Evolutionary conservation across 306 rosid species (phyloP).

Genomic region (Ziziphus jujuba): DNA sequence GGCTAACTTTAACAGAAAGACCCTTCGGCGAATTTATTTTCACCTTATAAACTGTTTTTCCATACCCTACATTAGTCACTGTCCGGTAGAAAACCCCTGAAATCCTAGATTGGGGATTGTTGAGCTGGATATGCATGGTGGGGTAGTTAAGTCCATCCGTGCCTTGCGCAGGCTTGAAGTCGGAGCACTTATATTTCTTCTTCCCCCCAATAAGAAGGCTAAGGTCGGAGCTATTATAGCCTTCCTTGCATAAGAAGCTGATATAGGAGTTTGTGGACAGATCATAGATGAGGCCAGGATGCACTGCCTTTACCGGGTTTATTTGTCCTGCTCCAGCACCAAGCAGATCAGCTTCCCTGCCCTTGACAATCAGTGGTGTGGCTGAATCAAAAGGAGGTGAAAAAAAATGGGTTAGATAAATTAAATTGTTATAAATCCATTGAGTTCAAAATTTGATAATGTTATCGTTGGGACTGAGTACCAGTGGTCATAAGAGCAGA

Average conservation of each 20-base stretch:
- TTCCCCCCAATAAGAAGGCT: slow-evolving; percentile 38
- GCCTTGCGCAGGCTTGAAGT: slow-evolving; percentile 37
- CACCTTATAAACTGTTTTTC: slow-evolving; percentile 52
- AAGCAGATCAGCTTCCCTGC: slow-evolving; percentile 29
- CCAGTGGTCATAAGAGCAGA: slow-evolving; percentile 95
- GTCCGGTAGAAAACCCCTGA: slow-evolving; percentile 57
- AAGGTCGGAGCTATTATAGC: slow-evolving; percentile 42
- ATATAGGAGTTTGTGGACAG: slow-evolving; percentile 39
- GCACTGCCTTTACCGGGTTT: slow-evolving; percentile 46
- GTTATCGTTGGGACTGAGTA: slow-evolving; percentile 24
- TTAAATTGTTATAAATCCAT: too few species aligned
- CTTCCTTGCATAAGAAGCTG: slow-evolving; percentile 60
- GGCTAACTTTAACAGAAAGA: slow-evolving; percentile 50
- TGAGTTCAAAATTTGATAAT: neutral
- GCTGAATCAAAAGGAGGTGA: slow-evolving; percentile 42
- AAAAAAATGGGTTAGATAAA: neutral
- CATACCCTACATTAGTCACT: slow-evolving; percentile 62
- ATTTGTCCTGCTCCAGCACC: slow-evolving; percentile 79
- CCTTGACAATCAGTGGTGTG: slow-evolving; percentile 46
- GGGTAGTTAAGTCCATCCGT: slow-evolving; percentile 87
- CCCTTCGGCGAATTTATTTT: slow-evolving; percentile 50
- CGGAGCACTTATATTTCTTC: slow-evolving; percentile 41
- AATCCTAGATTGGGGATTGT: slow-evolving; percentile 15
- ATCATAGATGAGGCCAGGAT: slow-evolving; percentile 74
- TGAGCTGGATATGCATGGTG: slow-evolving; percentile 49